These are phyloP conservation scores for Evansstolkia leycettana DNA, from an alignment of 495 filamentous ascomycete genomes.

Conservation along the genomic window DNA sequence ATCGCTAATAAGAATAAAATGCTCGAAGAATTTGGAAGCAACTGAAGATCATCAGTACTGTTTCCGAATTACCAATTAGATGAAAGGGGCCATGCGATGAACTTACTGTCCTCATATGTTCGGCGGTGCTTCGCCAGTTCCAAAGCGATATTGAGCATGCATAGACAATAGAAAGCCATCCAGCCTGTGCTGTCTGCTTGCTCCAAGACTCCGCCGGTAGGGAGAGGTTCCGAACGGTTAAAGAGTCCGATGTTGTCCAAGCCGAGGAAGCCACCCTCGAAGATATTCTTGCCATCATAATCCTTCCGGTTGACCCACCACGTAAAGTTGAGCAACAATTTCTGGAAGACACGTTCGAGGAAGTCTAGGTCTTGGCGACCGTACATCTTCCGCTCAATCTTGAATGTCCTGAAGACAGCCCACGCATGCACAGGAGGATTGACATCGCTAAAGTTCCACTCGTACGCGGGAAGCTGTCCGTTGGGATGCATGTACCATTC, in stretches of 20 bases:
- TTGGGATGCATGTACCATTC: slow-evolving; percentile 99
- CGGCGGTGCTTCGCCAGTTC: slow-evolving; percentile 90
- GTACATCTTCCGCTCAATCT: slow-evolving; percentile 96
- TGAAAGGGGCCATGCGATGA: not conserved
- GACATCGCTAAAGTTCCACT: slow-evolving; percentile 97
- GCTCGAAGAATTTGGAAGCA: slow-evolving; percentile 96
- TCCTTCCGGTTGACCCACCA: slow-evolving; percentile 99
- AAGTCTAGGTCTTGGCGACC: slow-evolving; percentile 91
- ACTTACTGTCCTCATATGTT: slow-evolving; percentile 80
- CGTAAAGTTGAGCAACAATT: slow-evolving; percentile 89
- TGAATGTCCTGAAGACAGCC: slow-evolving; percentile 90
- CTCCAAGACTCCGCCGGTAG: slow-evolving; percentile 84
- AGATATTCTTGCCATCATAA: slow-evolving; percentile 85
- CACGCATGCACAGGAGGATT: slow-evolving; percentile 96
- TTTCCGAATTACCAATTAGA: not conserved
- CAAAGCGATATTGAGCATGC: slow-evolving; percentile 92
- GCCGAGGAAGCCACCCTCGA: slow-evolving; percentile 93
- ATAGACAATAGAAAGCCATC: slow-evolving; percentile 95
- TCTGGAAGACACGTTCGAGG: slow-evolving; percentile 92
- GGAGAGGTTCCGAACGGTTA: slow-evolving; percentile 93
- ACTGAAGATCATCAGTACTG: slow-evolving; percentile 22
- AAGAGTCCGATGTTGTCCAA: slow-evolving; percentile 95
- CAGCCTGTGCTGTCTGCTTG: slow-evolving; percentile 96
- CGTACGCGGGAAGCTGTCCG: slow-evolving; percentile 81
- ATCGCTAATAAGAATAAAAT: slow-evolving; percentile 95